phyloP scores from a whole-genome alignment of 805 yeast species.

The Ogataea sp. region DNA sequence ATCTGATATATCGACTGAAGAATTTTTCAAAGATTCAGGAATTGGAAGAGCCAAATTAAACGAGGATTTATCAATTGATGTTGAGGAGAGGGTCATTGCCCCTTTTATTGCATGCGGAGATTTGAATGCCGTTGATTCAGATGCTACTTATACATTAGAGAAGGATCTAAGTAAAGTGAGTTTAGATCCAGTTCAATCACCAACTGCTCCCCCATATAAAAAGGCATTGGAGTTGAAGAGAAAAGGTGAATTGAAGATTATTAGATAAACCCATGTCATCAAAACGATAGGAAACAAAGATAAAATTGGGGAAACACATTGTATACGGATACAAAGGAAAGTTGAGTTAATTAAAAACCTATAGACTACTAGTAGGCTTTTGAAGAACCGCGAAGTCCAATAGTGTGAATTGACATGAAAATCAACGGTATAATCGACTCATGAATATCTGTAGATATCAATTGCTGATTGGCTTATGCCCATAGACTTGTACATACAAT shows the following conservation, averaged over 20 bases:
- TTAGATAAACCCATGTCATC: conserved; percentile 5
- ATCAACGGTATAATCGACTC: no score
- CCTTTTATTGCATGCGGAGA: conserved; percentile 97
- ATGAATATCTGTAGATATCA: no score
- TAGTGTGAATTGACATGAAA: no score
- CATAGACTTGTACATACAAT: no score
- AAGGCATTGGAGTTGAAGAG: conserved; percentile 83
- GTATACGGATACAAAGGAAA: no score
- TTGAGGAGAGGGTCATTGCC: conserved; percentile 70
- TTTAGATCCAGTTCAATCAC: conserved; percentile 88
- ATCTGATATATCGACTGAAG: conserved; percentile 58
- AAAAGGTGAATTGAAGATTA: conserved; percentile 44
- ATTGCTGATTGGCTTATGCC: no score
- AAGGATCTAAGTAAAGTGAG: conserved; percentile 32
- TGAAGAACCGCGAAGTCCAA: no score
- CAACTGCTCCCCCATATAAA: conserved; percentile 96
- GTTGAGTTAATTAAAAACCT: no score
- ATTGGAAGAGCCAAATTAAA: conserved; percentile 48
- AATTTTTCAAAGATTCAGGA: conserved; percentile 59
- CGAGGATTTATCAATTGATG: conserved; percentile 39
- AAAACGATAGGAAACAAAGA: no score
- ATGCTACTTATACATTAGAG: conserved; percentile 78
- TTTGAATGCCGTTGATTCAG: conserved; percentile 79
- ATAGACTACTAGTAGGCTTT: no score
- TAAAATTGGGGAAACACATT: no score